Conservation (phyloP, 1,284 basidiomycete species). For the Tetrapyrgos nigripes region DNA sequence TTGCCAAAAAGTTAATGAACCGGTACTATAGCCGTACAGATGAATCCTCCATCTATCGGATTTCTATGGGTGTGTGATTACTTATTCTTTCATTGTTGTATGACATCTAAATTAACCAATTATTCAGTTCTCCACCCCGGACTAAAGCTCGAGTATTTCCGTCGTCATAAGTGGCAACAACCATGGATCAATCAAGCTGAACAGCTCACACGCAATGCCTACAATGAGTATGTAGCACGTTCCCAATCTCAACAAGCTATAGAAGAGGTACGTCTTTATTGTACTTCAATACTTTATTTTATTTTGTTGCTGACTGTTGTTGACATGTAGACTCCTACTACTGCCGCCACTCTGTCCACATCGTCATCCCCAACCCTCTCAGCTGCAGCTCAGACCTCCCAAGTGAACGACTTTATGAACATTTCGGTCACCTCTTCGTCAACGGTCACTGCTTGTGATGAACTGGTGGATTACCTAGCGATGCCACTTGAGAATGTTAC, state of each 20-base stretch:
- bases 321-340: too few species aligned
- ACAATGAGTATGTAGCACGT: background rate
- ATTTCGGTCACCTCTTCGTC: background rate
- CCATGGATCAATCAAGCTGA: background rate
- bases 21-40: constrained; percentile 29
- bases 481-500: background rate
- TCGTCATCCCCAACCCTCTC: too few species aligned
- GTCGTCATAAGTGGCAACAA: background rate
- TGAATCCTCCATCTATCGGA: constrained; percentile 24
- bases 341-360: too few species aligned
- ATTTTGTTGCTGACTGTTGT: too few species aligned
- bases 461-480: background rate
- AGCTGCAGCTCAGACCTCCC: too few species aligned
- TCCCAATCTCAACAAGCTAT: too few species aligned
- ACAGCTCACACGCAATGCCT: background rate
- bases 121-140: background rate
- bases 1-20: constrained; percentile 28
- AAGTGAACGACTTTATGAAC: too few species aligned
- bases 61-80: constrained; percentile 28
- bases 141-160: background rate
- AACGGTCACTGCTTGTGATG: background rate
- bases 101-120: background rate
- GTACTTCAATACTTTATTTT: too few species aligned
- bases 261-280: too few species aligned
- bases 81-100: background rate